Evolutionary conservation across 2,329 filamentous ascomycete species (phyloP).

Genomic region (Beauveria brongniartii): DNA sequence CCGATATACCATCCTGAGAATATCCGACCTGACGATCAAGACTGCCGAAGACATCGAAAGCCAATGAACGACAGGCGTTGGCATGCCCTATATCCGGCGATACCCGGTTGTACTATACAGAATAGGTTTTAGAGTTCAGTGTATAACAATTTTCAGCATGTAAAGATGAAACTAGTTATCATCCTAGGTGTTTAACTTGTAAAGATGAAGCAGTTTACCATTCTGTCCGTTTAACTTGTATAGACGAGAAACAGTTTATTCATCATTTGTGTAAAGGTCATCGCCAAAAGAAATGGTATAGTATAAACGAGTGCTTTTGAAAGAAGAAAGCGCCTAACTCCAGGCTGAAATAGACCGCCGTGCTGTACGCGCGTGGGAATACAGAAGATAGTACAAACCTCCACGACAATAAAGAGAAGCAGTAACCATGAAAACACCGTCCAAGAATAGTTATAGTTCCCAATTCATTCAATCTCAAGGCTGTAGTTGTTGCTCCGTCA

Average conservation of each 20-base stretch:
- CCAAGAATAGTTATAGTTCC: slow-evolving; percentile 1
- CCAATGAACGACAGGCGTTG: neutral
- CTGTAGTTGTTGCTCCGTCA: neutral
- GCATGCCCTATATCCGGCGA: neutral
- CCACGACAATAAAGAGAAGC: neutral
- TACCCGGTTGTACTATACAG: slow-evolving; percentile 6
- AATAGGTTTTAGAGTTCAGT: neutral
- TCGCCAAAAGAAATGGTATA: slow-evolving; percentile 14
- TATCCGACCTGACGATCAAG: slow-evolving; percentile 70
- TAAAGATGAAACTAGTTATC: neutral
- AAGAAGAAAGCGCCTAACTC: slow-evolving; percentile 21
- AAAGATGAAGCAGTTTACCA: neutral
- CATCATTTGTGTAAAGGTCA: neutral
- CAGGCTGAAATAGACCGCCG: slow-evolving; percentile 21
- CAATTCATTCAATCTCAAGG: neutral
- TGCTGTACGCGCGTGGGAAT: slow-evolving; percentile 14
- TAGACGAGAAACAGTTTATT: neutral
- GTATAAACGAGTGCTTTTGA: slow-evolving; percentile 14
- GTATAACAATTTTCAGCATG: slow-evolving; percentile 8
- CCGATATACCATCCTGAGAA: slow-evolving; percentile 74
- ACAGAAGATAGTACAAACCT: slow-evolving; percentile 16
- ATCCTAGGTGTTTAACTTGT: neutral
- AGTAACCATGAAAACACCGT: neutral
- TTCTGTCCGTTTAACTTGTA: neutral
- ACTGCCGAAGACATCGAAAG: slow-evolving; percentile 29